phyloP scores from a whole-genome alignment of 2,329 filamentous ascomycete genomes.

The Trichoderma brevicompactum region DNA sequence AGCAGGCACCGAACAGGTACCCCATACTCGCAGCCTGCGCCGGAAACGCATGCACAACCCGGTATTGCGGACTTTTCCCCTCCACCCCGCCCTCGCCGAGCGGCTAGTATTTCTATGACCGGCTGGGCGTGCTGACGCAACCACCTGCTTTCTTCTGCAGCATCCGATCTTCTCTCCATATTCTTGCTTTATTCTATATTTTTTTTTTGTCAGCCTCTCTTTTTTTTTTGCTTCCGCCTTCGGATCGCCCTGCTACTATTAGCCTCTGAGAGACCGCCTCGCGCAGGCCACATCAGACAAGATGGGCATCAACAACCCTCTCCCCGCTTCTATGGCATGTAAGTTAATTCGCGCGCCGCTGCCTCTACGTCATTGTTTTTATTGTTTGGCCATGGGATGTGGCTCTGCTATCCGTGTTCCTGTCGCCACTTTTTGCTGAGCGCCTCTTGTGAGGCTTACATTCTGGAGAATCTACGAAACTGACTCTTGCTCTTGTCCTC shows the following conservation, averaged over 20 bases:
- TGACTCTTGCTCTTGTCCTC: conserved; percentile 17
- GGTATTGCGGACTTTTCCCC: conserved; percentile 1
- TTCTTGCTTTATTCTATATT: conserved; percentile 1
- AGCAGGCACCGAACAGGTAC: background rate
- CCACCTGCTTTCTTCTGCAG: conserved; percentile 10
- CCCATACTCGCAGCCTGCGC: background rate
- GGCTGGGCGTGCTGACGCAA: conserved; percentile 20
- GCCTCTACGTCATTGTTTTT: conserved; percentile 23
- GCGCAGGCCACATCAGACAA: conserved; percentile 17
- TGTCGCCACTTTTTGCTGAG: conserved; percentile 17
- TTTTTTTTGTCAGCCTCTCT: background rate
- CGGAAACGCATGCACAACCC: background rate
- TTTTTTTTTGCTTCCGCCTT: background rate
- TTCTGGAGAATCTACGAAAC: background rate
- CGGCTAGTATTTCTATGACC: too few relatives aligned
- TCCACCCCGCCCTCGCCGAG: conserved; percentile 1
- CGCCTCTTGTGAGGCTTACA: background rate
- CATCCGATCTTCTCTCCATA: conserved; percentile 14
- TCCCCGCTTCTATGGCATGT: conserved; percentile 71
- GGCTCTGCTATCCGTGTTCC: background rate
- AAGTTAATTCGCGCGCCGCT: conserved; percentile 44
- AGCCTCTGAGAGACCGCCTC: conserved; percentile 12
- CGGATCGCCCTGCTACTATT: background rate
- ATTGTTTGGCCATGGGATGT: background rate
- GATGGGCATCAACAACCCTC: conserved; percentile 65